phyloP scores from a whole-genome alignment of 2,329 filamentous ascomycete species.

The Calonectria hawksworthii region DNA sequence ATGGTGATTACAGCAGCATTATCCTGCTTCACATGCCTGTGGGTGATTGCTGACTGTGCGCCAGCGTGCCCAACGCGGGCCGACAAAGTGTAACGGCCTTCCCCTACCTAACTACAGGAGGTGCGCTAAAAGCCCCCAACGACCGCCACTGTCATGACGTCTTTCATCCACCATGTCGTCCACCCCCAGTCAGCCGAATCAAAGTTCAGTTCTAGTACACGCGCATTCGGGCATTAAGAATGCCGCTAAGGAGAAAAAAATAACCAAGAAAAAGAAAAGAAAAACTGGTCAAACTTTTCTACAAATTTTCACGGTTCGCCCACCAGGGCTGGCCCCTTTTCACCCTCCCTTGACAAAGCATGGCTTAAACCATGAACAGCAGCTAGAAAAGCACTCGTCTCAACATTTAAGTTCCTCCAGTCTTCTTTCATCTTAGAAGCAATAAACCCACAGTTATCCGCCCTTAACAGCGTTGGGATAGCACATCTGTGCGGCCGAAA shows the following conservation, averaged over 20 bases:
- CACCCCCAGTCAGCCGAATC: neutral
- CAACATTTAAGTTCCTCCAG: neutral
- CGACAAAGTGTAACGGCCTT: slow-evolving; percentile 8
- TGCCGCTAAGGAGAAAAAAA: neutral
- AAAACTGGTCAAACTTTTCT: neutral
- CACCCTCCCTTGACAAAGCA: neutral
- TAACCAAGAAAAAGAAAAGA: neutral
- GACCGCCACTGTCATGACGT: slow-evolving; percentile 39
- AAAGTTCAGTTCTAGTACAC: slow-evolving; percentile 14
- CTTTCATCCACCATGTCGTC: slow-evolving; percentile 29
- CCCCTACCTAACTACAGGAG: neutral
- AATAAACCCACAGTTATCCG: neutral
- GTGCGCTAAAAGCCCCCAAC: slow-evolving; percentile 32
- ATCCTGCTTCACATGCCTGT: slow-evolving; percentile 36
- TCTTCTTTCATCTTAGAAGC: neutral
- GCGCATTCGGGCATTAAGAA: neutral
- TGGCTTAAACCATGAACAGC: neutral
- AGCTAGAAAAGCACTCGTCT: neutral
- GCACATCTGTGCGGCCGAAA: neutral
- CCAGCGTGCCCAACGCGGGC: slow-evolving; percentile 18
- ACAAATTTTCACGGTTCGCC: neutral
- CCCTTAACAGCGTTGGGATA: neutral
- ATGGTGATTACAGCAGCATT: slow-evolving; percentile 35
- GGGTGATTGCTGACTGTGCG: slow-evolving; percentile 31
- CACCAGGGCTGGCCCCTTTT: neutral